These are phyloP conservation scores for Cardamine resedifolia DNA, from an alignment of 345 rosid species.

Conservation along the genomic window DNA sequence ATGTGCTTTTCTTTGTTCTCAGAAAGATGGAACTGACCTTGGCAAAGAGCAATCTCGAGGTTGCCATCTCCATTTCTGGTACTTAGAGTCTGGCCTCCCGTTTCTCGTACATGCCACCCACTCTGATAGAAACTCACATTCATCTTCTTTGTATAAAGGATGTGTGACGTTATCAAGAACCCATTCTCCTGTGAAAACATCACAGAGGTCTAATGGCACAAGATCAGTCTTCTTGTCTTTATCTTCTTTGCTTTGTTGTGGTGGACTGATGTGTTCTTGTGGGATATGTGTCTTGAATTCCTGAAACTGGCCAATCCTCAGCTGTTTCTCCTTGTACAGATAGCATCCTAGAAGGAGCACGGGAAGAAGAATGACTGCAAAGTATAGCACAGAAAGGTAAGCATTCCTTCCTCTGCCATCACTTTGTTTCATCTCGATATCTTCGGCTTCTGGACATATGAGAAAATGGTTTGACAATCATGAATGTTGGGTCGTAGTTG, in stretches of 20 bases:
- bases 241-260: conserved; percentile 12
- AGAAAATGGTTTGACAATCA: background rate
- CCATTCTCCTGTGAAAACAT: conserved; percentile 80
- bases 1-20: background rate
- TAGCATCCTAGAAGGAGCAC: conserved; percentile 51
- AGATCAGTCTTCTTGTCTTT: conserved; percentile 28
- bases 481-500: conserved; percentile 11
- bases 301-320: conserved; percentile 27
- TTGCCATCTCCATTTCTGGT: conserved; percentile 97
- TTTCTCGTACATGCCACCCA: conserved; percentile 71
- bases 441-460: conserved; percentile 1
- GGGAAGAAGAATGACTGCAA: conserved; percentile 37
- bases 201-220: conserved; percentile 53
- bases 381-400: conserved; percentile 38
- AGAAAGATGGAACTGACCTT: conserved; percentile 41
- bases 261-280: conserved; percentile 15
- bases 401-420: conserved; percentile 34
- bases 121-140: conserved; percentile 64
- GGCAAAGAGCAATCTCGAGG: conserved; percentile 87
- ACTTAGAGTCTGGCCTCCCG: conserved; percentile 76
- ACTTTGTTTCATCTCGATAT: conserved; percentile 23
- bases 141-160: conserved; percentile 73
- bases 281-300: conserved; percentile 19
- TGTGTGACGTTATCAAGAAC: conserved; percentile 59
- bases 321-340: conserved; percentile 45